Percentiles rank a stretch among this genome's conserved stretches.
These are phyloP conservation scores for Hypoxylon rickii DNA, from an alignment of 495 filamentous ascomycete species.

Conservation along the genomic window DNA sequence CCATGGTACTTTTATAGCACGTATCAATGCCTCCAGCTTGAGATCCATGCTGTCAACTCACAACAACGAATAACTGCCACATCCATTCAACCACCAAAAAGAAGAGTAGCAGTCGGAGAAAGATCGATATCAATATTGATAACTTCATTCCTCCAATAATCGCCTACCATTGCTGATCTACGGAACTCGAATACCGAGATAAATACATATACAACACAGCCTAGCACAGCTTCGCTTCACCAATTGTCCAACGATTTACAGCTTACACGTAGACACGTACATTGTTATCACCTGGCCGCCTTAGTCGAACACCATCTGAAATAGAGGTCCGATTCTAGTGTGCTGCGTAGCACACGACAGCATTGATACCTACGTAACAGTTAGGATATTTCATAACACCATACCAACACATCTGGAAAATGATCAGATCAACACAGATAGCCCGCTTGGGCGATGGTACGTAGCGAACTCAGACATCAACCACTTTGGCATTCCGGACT, in stretches of 20 bases:
- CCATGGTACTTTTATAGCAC: too few species aligned
- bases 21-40: too few species aligned
- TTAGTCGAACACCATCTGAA: too few species aligned
- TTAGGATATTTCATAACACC: neutral
- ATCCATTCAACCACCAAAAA: neutral
- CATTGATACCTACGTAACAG: too few species aligned
- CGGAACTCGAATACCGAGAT: neutral
- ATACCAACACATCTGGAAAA: conserved; percentile 44
- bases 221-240: too few species aligned
- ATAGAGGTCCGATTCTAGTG: too few species aligned
- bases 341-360: conserved; percentile 1
- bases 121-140: too few species aligned
- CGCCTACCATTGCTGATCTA: neutral
- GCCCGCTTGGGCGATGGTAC: conserved; percentile 83
- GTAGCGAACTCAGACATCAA: conserved; percentile 16
- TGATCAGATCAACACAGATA: conserved; percentile 97
- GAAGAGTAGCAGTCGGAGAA: neutral
- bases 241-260: too few species aligned
- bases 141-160: neutral
- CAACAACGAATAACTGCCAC: neutral
- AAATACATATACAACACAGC: too few species aligned
- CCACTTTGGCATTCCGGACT: neutral
- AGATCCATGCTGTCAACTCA: conserved; percentile 1
- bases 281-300: too few species aligned
- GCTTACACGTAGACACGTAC: neutral